Evolutionary conservation across 768 basidiomycete species (phyloP).

Genomic region (Termitomyces bulborhizus): DNA sequence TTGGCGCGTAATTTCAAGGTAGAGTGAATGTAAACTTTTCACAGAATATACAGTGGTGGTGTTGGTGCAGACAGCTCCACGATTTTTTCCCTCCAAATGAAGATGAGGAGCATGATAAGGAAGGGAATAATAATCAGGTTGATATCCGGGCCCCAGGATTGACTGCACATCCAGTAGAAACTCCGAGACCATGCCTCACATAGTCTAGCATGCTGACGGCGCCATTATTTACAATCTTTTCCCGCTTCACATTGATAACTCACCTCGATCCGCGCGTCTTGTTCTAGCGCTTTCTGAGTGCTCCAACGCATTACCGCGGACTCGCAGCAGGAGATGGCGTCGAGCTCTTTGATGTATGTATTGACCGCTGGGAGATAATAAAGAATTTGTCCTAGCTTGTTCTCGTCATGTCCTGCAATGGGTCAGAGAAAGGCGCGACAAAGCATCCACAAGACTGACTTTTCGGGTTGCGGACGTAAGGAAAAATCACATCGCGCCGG

Average conservation of each 20-base stretch:
- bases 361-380: conserved; percentile 20
- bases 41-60: background rate
- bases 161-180: conserved; percentile 20
- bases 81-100: conserved; percentile 26
- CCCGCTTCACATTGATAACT: background rate
- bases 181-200: conserved; percentile 27
- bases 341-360: conserved; percentile 22
- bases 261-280: conserved; percentile 12
- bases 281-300: conserved; percentile 20
- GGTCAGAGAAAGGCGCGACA: background rate
- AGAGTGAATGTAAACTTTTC: background rate
- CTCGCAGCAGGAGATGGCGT: conserved; percentile 10
- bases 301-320: conserved; percentile 21
- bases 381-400: conserved; percentile 15
- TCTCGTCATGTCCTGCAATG: conserved; percentile 9
- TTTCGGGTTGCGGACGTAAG: conserved; percentile 16
- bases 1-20: background rate
- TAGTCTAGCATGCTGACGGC: conserved; percentile 24
- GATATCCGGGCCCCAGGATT: conserved; percentile 11
- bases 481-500: conserved; percentile 25
- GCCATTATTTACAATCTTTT: background rate
- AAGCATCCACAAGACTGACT: conserved; percentile 14
- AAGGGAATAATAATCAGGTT: conserved; percentile 18
- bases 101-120: conserved; percentile 20
- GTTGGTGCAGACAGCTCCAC: background rate